Percentiles rank a stretch among this genome's conserved stretches.
phyloP scores from a whole-genome alignment of 1,284 basidiomycete species.

The Ceratobasidium sp. region DNA sequence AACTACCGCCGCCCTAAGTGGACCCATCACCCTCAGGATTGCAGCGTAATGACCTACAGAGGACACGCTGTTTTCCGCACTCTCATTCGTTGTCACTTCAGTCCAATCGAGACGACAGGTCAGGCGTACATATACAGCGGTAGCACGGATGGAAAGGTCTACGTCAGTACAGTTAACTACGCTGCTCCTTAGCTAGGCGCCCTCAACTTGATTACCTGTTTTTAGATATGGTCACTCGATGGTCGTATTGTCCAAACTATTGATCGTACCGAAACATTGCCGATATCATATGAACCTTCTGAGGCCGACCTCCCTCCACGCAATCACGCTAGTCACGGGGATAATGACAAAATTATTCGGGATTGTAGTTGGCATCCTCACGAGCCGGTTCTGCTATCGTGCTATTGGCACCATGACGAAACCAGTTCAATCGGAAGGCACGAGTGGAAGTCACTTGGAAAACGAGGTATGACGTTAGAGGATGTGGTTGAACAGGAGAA shows the following conservation, averaged over 20 bases:
- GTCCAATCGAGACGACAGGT: constrained; percentile 90
- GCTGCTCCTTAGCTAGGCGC: constrained; percentile 32
- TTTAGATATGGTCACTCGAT: constrained; percentile 93
- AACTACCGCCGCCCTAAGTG: constrained; percentile 71
- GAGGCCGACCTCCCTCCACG: constrained; percentile 59
- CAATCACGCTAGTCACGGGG: constrained; percentile 58
- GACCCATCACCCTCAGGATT: constrained; percentile 81
- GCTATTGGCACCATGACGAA: constrained; percentile 79
- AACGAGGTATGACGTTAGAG: constrained; percentile 68
- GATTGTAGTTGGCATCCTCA: constrained; percentile 93
- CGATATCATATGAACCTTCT: constrained; percentile 74
- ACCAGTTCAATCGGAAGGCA: constrained; percentile 81
- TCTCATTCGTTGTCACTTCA: constrained; percentile 95
- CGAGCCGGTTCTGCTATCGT: constrained; percentile 90
- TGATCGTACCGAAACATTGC: constrained; percentile 80
- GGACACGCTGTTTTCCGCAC: constrained; percentile 94
- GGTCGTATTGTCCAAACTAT: constrained; percentile 85
- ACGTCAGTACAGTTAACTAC: constrained; percentile 63
- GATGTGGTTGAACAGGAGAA: constrained; percentile 74
- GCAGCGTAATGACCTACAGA: constrained; percentile 94
- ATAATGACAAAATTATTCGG: constrained; percentile 63
- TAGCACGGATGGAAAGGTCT: constrained; percentile 81
- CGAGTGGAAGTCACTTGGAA: constrained; percentile 91
- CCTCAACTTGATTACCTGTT: background rate
- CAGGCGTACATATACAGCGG: constrained; percentile 95